Conservation (phyloP, 257 asterid genomes). For the Cordia subcordata region DNA sequence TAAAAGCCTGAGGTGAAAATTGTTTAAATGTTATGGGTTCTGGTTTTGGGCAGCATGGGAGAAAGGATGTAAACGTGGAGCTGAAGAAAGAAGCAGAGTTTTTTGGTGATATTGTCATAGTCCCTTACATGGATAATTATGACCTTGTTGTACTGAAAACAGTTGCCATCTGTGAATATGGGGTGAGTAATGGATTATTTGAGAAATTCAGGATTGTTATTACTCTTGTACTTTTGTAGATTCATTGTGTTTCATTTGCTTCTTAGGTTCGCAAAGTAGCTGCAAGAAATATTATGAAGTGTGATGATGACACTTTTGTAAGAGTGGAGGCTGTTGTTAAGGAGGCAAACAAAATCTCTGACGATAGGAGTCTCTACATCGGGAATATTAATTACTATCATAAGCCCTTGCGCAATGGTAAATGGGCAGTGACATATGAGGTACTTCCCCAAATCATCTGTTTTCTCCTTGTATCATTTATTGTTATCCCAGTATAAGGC, state of each 20-base stretch:
- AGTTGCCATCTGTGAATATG: slow-evolving; percentile 87
- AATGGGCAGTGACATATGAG: slow-evolving; percentile 96
- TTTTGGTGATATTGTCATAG: slow-evolving; percentile 87
- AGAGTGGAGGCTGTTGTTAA: slow-evolving; percentile 72
- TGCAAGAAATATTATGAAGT: slow-evolving; percentile 83
- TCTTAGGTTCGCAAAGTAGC: slow-evolving; percentile 59
- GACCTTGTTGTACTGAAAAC: slow-evolving; percentile 96
- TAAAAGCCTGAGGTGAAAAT: neutral
- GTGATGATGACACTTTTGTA: slow-evolving; percentile 90
- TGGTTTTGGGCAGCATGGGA: slow-evolving; percentile 42
- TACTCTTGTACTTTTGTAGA: slow-evolving; percentile 2
- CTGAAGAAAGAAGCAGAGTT: slow-evolving; percentile 84
- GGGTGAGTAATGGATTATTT: slow-evolving; percentile 47
- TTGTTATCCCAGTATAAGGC: neutral
- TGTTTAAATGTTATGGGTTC: neutral
- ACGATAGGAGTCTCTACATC: slow-evolving; percentile 56
- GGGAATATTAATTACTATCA: slow-evolving; percentile 90
- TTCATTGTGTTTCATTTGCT: slow-evolving; percentile 7
- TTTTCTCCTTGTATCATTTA: neutral
- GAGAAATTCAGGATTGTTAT: slow-evolving; percentile 8
- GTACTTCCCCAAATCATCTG: slow-evolving; percentile 25
- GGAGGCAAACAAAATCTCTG: slow-evolving; percentile 61
- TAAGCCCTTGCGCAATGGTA: slow-evolving; percentile 82
- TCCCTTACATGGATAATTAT: slow-evolving; percentile 90
- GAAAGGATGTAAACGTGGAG: slow-evolving; percentile 75